Evolutionary conservation across 2,329 filamentous ascomycete genomes (phyloP), one percentile per base, ranked within the genome.

Genomic region (Nakataea oryzae): DNA sequence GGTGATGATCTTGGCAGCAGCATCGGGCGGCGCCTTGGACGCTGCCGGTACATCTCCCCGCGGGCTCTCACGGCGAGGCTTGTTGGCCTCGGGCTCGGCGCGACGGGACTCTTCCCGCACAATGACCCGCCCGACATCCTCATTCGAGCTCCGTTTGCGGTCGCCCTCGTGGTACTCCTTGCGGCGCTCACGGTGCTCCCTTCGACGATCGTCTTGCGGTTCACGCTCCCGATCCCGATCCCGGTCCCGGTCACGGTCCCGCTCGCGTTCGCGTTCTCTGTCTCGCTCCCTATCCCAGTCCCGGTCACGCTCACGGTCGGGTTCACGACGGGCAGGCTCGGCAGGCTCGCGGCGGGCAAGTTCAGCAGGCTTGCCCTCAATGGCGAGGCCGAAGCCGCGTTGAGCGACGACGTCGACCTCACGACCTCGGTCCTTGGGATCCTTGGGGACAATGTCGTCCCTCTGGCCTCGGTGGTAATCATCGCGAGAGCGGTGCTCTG

Each of bases 391-490:
- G 54, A 61, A 61, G 4, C 59, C 59, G 50, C 59, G 59, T 27
- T 61, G 59, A n/a, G 29, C 50, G 17, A 56, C 26, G 17, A 24
- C 47, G 11, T 61, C 59, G 21, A 30, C 26, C 9, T 50, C 59
- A 30, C 30, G 29, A 14, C 56, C 59, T 6, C 59, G 59, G 27
- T 61, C 17, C 56, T 54, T 26, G 26, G 73, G 66, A 34, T 80
- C 75, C 62, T 75, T 74, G 65, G 76, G 75, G 41, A 71, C 64
- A 9, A 75, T 73, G 60, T 79, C 77, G 30, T 83, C 79, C 7
- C 83, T 80, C 29, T 77, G 78, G 28, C 73, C 73, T 29, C 79
- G 78, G 65, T 81, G 78, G 62, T 76, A 76, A 4, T 83, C 78
- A 54, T 83, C 80, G 9, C 76, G 72, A 78, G 9, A 17, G 65